These are phyloP conservation scores for Barnettozyma salicaria DNA, from an alignment of 805 yeast genomes.

Conservation along the genomic window DNA sequence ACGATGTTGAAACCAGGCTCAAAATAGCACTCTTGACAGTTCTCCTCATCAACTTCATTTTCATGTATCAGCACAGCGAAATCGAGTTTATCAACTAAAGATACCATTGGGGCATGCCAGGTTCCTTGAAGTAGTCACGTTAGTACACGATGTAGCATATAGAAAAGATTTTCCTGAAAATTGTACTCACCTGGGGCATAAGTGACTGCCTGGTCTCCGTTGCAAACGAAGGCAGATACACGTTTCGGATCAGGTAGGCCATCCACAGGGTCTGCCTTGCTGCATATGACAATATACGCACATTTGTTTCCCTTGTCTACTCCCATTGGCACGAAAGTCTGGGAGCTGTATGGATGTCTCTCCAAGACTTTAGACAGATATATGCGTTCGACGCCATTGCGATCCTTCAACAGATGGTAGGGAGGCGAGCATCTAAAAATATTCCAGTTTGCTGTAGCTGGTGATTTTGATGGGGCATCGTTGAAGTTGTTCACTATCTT, in stretches of 20 bases:
- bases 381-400: conserved; percentile 9
- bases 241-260: conserved; percentile 57
- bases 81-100: conserved; percentile 60
- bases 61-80: conserved; percentile 89
- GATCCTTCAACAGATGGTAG: conserved; percentile 37
- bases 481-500: conserved; percentile 51
- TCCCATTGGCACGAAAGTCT: conserved; percentile 92
- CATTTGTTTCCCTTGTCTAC: conserved; percentile 37
- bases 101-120: conserved; percentile 98
- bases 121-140: conserved; percentile 26
- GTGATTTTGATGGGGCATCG: conserved; percentile 39
- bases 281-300: conserved; percentile 79
- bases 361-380: conserved; percentile 58
- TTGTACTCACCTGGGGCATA: conserved; percentile 53
- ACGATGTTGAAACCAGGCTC: conserved; percentile 47
- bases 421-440: conserved; percentile 80
- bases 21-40: conserved; percentile 74
- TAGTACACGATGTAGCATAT: too few relatives aligned
- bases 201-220: conserved; percentile 84
- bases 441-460: conserved; percentile 69
- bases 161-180: too few relatives aligned
- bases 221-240: conserved; percentile 63
- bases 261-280: conserved; percentile 38
- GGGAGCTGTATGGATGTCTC: conserved; percentile 85
- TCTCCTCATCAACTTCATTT: conserved; percentile 71